A percentile compares a stretch with the other conserved stretches of the same genome.
phyloP scores from a whole-genome alignment of 2,329 filamentous ascomycete genomes.

The Sporothrix sp. region DNA sequence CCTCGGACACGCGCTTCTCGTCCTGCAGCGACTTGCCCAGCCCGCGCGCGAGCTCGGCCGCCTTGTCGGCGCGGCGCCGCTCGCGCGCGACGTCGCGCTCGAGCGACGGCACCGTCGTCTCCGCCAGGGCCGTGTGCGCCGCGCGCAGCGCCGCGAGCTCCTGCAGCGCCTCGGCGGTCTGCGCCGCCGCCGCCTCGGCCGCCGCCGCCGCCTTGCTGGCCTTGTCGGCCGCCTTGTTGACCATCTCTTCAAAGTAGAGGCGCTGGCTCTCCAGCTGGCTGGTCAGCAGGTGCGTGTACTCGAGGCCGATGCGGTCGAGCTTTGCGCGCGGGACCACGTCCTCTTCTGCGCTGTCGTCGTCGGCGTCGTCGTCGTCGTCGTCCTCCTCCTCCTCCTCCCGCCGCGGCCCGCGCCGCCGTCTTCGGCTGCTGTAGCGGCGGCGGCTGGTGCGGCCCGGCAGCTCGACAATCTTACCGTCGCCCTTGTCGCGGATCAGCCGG shows the following conservation, averaged over 20 bases:
- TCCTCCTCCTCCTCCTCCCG: conserved; percentile 3
- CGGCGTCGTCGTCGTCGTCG: conserved; percentile 8
- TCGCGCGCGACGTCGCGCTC: conserved; percentile 66
- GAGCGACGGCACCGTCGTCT: conserved; percentile 53
- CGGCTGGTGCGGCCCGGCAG: conserved; percentile 49
- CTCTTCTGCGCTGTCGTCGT: conserved; percentile 33
- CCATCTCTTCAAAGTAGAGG: conserved; percentile 86
- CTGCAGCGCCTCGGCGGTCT: conserved; percentile 38
- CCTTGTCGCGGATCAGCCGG: conserved; percentile 85
- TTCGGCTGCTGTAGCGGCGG: conserved; percentile 8
- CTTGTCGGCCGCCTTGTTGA: conserved; percentile 84
- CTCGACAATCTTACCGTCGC: conserved; percentile 85
- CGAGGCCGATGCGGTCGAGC: conserved; percentile 70
- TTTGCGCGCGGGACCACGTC: conserved; percentile 64
- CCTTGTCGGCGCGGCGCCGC: conserved; percentile 57
- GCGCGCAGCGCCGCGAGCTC: conserved; percentile 44
- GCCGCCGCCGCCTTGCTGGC: conserved; percentile 61
- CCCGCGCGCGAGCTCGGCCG: conserved; percentile 64
- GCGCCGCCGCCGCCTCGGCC: conserved; percentile 51
- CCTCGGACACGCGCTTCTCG: conserved; percentile 75
- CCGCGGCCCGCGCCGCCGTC: background rate
- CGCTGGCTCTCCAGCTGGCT: conserved; percentile 89
- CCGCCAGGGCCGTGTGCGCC: conserved; percentile 41
- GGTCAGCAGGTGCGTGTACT: conserved; percentile 89
- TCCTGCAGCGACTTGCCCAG: conserved; percentile 71